phyloP scores from a whole-genome alignment of 1,284 basidiomycete genomes.

The Ceratobasidium sp. region DNA sequence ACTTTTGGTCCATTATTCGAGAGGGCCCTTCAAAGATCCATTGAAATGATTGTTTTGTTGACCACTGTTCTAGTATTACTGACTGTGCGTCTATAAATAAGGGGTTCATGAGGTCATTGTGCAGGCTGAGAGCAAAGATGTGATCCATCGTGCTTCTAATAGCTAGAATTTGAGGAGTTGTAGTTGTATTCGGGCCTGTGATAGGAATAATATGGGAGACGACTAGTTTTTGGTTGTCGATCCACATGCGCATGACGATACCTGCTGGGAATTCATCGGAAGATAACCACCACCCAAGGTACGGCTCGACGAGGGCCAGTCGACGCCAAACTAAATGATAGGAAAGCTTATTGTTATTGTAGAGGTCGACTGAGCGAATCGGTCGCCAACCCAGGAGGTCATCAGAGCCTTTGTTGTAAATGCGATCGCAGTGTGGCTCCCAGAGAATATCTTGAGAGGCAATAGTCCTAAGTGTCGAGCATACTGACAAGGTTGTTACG shows the following conservation, averaged over 20 bases:
- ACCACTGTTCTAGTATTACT: constrained; percentile 17
- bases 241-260: constrained; percentile 20
- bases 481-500: constrained; percentile 4
- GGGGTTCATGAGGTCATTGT: not conserved
- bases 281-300: constrained; percentile 35
- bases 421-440: constrained; percentile 14
- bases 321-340: constrained; percentile 27
- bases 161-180: not conserved
- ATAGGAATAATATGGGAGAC: constrained; percentile 19
- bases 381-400: constrained; percentile 24
- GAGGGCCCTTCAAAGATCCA: constrained; percentile 21
- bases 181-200: not conserved
- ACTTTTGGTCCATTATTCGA: constrained; percentile 7
- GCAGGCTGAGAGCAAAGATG: constrained; percentile 8
- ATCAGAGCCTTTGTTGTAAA: constrained; percentile 31
- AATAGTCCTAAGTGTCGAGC: not conserved
- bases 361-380: not conserved
- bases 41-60: not conserved
- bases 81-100: constrained; percentile 12
- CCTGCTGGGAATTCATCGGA: constrained; percentile 12
- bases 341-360: not conserved
- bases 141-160: not conserved
- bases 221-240: constrained; percentile 2
- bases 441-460: constrained; percentile 30
- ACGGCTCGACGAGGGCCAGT: constrained; percentile 12